Percentiles rank a stretch among this genome's conserved stretches.
phyloP scores from a whole-genome alignment of 805 yeast genomes.

The Kuraishia hungarica region DNA sequence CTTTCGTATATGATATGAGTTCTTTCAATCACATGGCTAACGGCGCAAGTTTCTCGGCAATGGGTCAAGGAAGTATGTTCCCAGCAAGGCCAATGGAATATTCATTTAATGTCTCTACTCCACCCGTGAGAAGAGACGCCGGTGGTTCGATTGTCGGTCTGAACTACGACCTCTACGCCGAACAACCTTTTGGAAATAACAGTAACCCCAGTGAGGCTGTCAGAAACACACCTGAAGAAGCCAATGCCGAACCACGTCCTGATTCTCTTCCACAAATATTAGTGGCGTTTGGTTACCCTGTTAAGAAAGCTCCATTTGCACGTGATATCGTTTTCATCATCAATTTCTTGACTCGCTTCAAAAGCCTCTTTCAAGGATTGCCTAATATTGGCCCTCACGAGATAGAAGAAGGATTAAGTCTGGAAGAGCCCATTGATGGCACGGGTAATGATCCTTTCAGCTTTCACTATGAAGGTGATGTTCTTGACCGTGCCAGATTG shows the following conservation, averaged over 20 bases:
- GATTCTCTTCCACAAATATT: not conserved
- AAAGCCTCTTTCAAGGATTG: not conserved
- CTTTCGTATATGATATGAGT: not conserved
- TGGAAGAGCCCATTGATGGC: not conserved
- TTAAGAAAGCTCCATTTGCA: conserved; percentile 2
- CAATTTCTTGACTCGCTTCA: conserved; percentile 1
- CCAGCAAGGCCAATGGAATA: not conserved
- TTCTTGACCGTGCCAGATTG: not conserved
- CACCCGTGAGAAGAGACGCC: not conserved
- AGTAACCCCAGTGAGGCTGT: not conserved
- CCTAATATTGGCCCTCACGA: conserved; percentile 1
- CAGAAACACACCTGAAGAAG: not conserved
- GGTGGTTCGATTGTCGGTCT: not conserved
- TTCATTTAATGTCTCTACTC: not conserved
- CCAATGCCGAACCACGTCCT: not conserved
- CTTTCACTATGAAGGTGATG: not conserved
- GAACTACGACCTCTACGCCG: not conserved
- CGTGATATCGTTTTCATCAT: conserved; percentile 1
- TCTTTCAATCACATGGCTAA: not conserved
- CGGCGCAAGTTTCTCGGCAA: not conserved
- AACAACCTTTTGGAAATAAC: not conserved
- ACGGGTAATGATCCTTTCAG: not conserved
- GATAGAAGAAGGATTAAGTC: conserved; percentile 3
- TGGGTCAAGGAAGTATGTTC: not conserved
- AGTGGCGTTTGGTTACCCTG: conserved; percentile 3